Percentiles rank a stretch among this genome's conserved stretches.
Evolutionary conservation across 768 basidiomycete species (phyloP).

Genomic region (Tylopilus sp.): DNA sequence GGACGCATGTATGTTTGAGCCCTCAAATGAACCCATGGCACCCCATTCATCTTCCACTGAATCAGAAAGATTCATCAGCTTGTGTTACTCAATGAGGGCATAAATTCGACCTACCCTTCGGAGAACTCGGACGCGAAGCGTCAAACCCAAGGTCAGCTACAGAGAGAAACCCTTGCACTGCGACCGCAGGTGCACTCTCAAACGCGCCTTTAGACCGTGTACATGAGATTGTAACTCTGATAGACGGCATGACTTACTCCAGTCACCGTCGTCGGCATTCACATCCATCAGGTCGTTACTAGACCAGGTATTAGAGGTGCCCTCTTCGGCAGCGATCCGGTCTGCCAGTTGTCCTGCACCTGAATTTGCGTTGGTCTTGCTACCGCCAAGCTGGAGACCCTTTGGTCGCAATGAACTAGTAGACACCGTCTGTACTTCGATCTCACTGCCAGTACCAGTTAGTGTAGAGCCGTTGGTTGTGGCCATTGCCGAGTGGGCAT

Average conservation of each 20-base stretch:
- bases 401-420: conserved; percentile 40
- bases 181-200: conserved; percentile 48
- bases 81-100: not conserved
- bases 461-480: no score
- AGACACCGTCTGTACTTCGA: conserved; percentile 4
- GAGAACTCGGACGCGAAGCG: conserved; percentile 10
- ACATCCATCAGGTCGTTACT: conserved; percentile 87
- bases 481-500: conserved; percentile 41
- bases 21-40: conserved; percentile 8
- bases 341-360: conserved; percentile 58
- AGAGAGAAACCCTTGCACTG: conserved; percentile 22
- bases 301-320: conserved; percentile 61
- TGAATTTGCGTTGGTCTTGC: conserved; percentile 40
- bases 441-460: not conserved
- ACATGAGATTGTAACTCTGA: not conserved
- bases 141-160: conserved; percentile 28
- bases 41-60: conserved; percentile 24
- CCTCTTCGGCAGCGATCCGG: conserved; percentile 42
- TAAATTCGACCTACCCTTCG: conserved; percentile 6
- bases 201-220: conserved; percentile 60
- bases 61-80: not conserved
- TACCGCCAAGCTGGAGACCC: conserved; percentile 68
- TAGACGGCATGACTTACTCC: conserved; percentile 60
- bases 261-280: conserved; percentile 89
- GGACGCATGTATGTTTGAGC: conserved; percentile 1